phyloP scores from a whole-genome alignment of 192 early-diverging fungal genomes.

The Kickxella alabastrina region DNA sequence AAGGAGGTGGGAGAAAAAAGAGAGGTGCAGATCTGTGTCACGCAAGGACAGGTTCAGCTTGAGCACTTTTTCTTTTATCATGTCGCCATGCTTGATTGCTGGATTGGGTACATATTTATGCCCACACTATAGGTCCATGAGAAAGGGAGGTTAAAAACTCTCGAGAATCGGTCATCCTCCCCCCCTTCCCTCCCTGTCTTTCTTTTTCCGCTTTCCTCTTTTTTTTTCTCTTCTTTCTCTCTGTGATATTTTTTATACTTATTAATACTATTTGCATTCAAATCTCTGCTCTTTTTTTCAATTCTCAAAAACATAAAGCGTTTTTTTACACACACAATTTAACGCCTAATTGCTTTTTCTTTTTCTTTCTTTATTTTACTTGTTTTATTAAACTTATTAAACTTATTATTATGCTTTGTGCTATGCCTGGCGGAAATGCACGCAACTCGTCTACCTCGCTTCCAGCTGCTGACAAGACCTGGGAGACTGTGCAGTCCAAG shows the following conservation, averaged over 20 bases:
- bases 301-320: too few species aligned
- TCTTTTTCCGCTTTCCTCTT: not conserved
- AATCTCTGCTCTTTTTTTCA: not conserved
- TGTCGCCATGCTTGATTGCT: too few species aligned
- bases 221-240: not conserved
- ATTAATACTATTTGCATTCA: not conserved
- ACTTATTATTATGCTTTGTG: conserved; percentile 22
- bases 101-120: too few species aligned
- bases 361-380: not conserved
- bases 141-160: too few species aligned
- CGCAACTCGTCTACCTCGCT: conserved; percentile 12
- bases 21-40: too few species aligned
- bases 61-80: too few species aligned
- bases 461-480: conserved; percentile 50
- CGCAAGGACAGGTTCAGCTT: too few species aligned
- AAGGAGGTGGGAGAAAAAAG: too few species aligned
- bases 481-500: conserved; percentile 92
- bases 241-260: not conserved
- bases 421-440: conserved; percentile 33
- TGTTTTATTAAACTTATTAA: not conserved
- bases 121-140: too few species aligned
- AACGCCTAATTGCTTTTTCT: not conserved
- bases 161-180: too few species aligned
- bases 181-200: too few species aligned
- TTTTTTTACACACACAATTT: too few species aligned